Evolutionary conservation across 2,329 filamentous ascomycete species (phyloP).

Genomic region (Diatrype stigma): DNA sequence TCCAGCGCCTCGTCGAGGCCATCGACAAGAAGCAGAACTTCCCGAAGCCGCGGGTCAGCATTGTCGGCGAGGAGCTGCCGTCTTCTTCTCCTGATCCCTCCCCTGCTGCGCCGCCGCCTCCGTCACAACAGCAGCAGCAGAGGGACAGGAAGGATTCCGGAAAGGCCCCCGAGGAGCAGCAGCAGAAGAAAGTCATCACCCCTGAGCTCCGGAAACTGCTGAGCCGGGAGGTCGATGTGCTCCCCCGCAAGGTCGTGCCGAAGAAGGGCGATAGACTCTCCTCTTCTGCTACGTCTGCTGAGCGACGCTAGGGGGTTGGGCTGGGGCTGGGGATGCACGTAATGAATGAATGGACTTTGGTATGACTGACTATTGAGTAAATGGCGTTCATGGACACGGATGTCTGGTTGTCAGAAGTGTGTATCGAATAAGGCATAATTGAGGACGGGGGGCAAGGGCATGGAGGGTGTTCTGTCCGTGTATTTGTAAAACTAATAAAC

Average conservation of each 20-base stretch:
- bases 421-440: too few species aligned
- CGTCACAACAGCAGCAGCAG: constrained; percentile 7
- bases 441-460: too few species aligned
- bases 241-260: constrained; percentile 22
- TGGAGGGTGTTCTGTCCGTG: too few species aligned
- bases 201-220: constrained; percentile 53
- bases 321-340: too few species aligned
- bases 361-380: too few species aligned
- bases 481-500: too few species aligned
- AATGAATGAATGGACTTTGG: too few species aligned
- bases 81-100: constrained; percentile 14
- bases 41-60: constrained; percentile 47
- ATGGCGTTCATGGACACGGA: too few species aligned
- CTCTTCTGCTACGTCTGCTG: too few species aligned
- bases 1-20: constrained; percentile 82
- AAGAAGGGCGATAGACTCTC: constrained; percentile 23
- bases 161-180: constrained; percentile 31
- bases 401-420: too few species aligned
- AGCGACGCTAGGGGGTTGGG: too few species aligned
- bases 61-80: constrained; percentile 11
- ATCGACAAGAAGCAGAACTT: constrained; percentile 91
- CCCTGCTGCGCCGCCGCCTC: constrained; percentile 5
- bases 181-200: constrained; percentile 46
- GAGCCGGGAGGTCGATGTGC: constrained; percentile 33
- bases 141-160: constrained; percentile 24